These are phyloP conservation scores for Lycium barbarum DNA, from an alignment of 257 asterid species.

Conservation along the genomic window DNA sequence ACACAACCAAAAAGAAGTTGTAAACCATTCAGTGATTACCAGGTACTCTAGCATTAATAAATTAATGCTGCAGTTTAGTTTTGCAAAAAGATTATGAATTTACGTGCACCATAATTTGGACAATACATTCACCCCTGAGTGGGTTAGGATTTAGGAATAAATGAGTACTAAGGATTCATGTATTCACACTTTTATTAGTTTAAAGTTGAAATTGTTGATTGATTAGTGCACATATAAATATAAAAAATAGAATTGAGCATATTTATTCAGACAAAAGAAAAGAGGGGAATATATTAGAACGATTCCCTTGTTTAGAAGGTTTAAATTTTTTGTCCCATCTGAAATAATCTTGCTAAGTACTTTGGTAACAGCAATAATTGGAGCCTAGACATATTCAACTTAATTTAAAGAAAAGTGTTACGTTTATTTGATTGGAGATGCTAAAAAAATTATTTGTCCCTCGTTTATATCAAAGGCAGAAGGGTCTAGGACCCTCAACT, in stretches of 20 bases:
- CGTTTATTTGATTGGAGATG: background rate
- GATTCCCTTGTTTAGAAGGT: background rate
- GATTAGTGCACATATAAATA: background rate
- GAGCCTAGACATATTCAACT: background rate
- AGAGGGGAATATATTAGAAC: background rate
- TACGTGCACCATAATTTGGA: background rate
- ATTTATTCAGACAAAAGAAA: background rate
- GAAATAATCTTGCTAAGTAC: background rate
- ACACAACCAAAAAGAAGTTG: background rate
- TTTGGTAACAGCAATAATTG: background rate
- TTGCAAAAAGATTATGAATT: background rate
- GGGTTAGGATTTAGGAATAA: background rate
- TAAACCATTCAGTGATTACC: background rate
- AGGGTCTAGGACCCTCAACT: too few species aligned
- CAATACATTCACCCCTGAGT: background rate
- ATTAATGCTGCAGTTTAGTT: background rate
- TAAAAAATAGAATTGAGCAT: background rate
- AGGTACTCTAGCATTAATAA: background rate
- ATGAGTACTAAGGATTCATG: background rate
- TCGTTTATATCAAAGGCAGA: too few species aligned
- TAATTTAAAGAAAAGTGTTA: background rate
- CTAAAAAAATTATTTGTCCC: too few species aligned
- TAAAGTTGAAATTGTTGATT: slow-evolving; percentile 4
- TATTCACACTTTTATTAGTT: background rate
- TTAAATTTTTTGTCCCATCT: background rate